phyloP scores from a whole-genome alignment of 805 yeast species.

The Candida berthetii region DNA sequence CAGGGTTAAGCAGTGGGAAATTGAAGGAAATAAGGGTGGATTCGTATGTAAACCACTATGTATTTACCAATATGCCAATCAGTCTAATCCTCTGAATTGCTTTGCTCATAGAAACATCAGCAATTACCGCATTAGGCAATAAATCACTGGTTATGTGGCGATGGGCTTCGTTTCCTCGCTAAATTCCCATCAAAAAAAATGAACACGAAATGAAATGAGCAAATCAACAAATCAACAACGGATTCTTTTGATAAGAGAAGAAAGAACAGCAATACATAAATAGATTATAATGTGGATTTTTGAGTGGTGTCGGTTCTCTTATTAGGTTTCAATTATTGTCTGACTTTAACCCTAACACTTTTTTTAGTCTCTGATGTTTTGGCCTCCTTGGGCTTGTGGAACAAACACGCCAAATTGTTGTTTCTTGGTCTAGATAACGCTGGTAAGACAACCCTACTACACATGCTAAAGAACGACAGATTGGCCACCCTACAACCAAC shows the following conservation, averaged over 20 bases:
- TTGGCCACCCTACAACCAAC: constrained; percentile 98
- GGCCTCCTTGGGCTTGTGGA: constrained; percentile 77
- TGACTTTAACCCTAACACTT: background rate
- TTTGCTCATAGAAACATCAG: no score
- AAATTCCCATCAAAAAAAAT: no score
- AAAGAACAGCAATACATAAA: background rate
- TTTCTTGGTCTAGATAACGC: constrained; percentile 97
- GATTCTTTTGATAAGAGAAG: background rate
- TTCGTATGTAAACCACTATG: no score
- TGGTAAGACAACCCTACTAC: constrained; percentile 88
- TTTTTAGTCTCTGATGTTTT: constrained; percentile 60
- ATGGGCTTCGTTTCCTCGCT: no score
- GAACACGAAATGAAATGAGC: no score
- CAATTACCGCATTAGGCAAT: no score
- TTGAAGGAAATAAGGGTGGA: no score
- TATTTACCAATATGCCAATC: no score
- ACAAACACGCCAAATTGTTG: constrained; percentile 93
- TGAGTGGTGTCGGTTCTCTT: constrained; percentile 34
- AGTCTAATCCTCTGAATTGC: no score
- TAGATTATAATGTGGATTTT: constrained; percentile 33
- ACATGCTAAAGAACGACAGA: constrained; percentile 90
- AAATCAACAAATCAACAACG: no score
- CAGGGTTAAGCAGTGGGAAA: no score
- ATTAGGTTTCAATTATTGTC: constrained; percentile 1
- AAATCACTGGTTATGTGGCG: no score